Base-by-base conservation (phyloP, 2,329 filamentous ascomycete genomes). In the Aspergillus quadrilineatus region DNA sequence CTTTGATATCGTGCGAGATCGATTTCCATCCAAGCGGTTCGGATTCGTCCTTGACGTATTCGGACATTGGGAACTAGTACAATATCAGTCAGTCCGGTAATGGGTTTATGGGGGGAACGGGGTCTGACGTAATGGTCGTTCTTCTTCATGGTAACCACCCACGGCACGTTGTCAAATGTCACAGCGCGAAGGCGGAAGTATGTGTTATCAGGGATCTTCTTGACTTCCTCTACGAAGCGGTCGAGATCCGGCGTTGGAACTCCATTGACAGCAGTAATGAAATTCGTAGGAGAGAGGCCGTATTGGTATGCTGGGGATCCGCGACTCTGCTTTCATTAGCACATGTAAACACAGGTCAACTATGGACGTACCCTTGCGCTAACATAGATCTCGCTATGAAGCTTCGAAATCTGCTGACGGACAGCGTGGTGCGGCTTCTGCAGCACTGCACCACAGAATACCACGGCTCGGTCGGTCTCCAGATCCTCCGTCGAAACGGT, bases 141-240 rank as follows among this genome's bases (percentile, higher is more conserved):
- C 84, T 97, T 97, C 86, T 99, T 99, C 90, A 99, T 96, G 7
- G 94, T 99, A 39, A 95, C 90, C n/a, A 99, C 92, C 92, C 94
- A 99, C 3, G 93, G 93, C 8, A 99, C 92, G 68, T 95, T 96
- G 73, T 99, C 94, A 69, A 99, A 99, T 0, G 94, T 97, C 73
- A 97, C 91, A n/a, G 94, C 91, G 73, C 93, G 92, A 52, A 99
- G 82, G 15, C 94, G 87, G 85, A 99, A 99, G 76, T 99, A 99
- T 1, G 92, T 96, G 69, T 99, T 99, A 67, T 99, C 92, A 0
- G 90, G 89, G 65, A 99, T 97, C 74, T 89, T 87, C 65, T 88
- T 85, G 15, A 95, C 92, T 61, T 92, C 89, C 28, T 80, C 79
- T 60, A 97, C 80, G 74, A 99, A 97, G 3, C 84, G 77, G 65